These are phyloP conservation scores for Trichoderma erinaceum DNA, from an alignment of 495 filamentous ascomycete species.

Conservation along the genomic window DNA sequence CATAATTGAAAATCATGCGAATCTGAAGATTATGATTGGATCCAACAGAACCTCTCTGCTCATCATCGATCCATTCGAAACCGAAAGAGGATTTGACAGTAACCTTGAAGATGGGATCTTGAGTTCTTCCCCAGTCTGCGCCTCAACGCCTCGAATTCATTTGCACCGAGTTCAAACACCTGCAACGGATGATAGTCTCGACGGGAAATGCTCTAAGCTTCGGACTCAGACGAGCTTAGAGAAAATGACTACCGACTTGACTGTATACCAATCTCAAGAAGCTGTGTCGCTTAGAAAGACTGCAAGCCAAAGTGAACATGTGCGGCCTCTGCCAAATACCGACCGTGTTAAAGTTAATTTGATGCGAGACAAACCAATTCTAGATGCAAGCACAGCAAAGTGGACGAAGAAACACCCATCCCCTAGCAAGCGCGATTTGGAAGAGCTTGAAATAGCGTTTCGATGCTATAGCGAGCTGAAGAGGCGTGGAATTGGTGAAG, in stretches of 20 bases:
- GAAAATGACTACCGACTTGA: constrained; percentile 1
- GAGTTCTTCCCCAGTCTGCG: constrained; percentile 2
- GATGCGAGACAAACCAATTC: background rate
- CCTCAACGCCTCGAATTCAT: constrained; percentile 15
- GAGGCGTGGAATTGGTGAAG: background rate
- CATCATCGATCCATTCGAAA: constrained; percentile 10
- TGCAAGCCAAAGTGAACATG: background rate
- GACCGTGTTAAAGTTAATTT: background rate
- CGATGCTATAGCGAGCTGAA: constrained; percentile 10
- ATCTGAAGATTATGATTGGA: background rate
- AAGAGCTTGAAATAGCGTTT: constrained; percentile 5
- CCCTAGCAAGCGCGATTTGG: constrained; percentile 13
- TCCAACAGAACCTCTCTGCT: background rate
- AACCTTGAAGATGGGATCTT: constrained; percentile 15
- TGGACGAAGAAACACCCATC: constrained; percentile 17
- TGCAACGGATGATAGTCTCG: background rate
- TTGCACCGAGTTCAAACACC: background rate
- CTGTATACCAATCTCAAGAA: constrained; percentile 9
- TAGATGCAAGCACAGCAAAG: background rate
- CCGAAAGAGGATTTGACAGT: constrained; percentile 11
- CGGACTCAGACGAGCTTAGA: background rate
- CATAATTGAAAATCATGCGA: background rate
- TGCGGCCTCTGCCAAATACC: background rate
- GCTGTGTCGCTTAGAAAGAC: background rate
- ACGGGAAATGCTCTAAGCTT: background rate